Base-by-base conservation (phyloP, 139 green algal species). In the Diplosphaera chodatii region DNA sequence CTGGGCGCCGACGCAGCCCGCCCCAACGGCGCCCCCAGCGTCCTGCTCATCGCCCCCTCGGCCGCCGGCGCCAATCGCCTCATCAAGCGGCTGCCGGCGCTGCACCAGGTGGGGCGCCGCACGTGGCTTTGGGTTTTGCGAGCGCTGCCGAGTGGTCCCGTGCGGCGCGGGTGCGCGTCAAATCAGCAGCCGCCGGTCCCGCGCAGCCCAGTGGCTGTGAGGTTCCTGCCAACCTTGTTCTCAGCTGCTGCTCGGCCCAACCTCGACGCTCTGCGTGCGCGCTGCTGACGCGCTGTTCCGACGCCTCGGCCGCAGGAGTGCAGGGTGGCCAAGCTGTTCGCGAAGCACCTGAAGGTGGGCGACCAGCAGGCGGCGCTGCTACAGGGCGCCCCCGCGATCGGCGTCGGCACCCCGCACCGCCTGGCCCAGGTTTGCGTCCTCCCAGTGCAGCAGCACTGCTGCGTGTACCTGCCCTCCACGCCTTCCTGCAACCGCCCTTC, bases 281-380 rank as follows among this genome's bases (percentile, higher is more conserved):
- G 27, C 28, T 32, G 56, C n/a, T 30, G 22, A 1, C 27, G 23
- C n/a, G n/a, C n/a, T n/a, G 21, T 55, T 18, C 37, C 70, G 33
- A 30, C 73, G 64, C 25, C 13, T 13, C 72, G 64, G 5, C 63
- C 72, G 33, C 40, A 80, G 66, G 64, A 31, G 22, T 80, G 76
- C 69, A 63, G 64, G 5, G 67, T 87, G 1, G 82, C 69, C 67
- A 87, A 87, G 68, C 68, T 87, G 33, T 87, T 87, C 82, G 80
- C 82, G 27, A 87, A 87, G 69, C 82, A 87, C 72, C 67, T 87
- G 20, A 86, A 87, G 59, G 63, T 83, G 40, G n/a, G 18, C n/a
- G 80, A 84, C 74, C 82, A 87, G 77, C 69, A 74, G 55, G 40
- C 66, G 33, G 5, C 68, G 20, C 66, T 87, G 30, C 25, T 56